Conservation (phyloP, 495 filamentous ascomycete species). For the Endocarpon pusillum region DNA sequence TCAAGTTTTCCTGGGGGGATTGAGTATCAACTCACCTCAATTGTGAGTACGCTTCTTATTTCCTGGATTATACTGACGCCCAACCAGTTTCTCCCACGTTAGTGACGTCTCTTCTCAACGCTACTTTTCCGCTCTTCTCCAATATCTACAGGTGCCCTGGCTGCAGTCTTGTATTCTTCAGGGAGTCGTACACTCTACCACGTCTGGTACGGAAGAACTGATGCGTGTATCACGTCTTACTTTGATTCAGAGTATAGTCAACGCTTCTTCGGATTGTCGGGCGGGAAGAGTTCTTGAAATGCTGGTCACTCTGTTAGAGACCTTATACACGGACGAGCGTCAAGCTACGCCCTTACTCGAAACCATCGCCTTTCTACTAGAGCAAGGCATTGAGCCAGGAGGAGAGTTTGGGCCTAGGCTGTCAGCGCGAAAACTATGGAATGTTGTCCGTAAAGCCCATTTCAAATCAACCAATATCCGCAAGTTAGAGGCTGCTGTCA, state of each 20-base stretch:
- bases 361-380: slow-evolving; percentile 55
- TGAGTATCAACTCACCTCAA: no score
- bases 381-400: slow-evolving; percentile 24
- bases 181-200: slow-evolving; percentile 68
- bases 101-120: slow-evolving; percentile 25
- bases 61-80: no score
- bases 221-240: slow-evolving; percentile 58
- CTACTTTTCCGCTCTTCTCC: slow-evolving; percentile 28
- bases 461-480: slow-evolving; percentile 65
- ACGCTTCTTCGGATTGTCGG: no score
- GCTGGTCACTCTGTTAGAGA: no score
- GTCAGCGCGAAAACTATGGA: slow-evolving; percentile 46
- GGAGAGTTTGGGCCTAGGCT: no score
- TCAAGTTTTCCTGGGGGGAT: slow-evolving; percentile 14
- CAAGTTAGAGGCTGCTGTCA: slow-evolving; percentile 61
- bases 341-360: slow-evolving; percentile 61
- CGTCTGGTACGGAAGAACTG: slow-evolving; percentile 67
- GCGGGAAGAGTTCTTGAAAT: no score
- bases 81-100: no score
- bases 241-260: slow-evolving; percentile 33
- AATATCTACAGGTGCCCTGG: slow-evolving; percentile 20
- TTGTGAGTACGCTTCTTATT: no score
- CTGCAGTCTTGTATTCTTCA: slow-evolving; percentile 37
- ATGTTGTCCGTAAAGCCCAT: slow-evolving; percentile 55
- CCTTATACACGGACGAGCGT: slow-evolving; percentile 52